These are phyloP conservation scores for Saitozyma podzolica DNA, from an alignment of 768 basidiomycete species.

Conservation along the genomic window DNA sequence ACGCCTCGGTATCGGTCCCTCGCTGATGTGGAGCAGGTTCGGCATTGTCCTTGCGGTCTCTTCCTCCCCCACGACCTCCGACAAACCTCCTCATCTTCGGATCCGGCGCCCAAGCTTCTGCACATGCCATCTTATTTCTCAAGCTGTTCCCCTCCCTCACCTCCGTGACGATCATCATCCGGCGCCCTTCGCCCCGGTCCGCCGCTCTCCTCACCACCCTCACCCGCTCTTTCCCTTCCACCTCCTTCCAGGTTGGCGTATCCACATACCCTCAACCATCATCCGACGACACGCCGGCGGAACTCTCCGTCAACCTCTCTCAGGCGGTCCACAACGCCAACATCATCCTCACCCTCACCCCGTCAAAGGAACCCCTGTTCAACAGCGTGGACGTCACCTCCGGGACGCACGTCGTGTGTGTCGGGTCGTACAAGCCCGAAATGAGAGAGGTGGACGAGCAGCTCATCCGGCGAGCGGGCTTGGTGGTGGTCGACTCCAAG, in stretches of 20 bases:
- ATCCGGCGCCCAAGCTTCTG: slow-evolving; percentile 43
- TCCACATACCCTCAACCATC: slow-evolving; percentile 1
- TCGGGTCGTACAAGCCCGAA: slow-evolving; percentile 75
- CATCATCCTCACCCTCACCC: slow-evolving; percentile 74
- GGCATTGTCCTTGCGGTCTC: slow-evolving; percentile 30
- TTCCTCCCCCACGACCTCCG: slow-evolving; percentile 17
- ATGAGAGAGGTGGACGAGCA: slow-evolving; percentile 74
- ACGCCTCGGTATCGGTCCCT: neutral
- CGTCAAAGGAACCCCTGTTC: slow-evolving; percentile 70
- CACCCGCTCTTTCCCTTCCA: slow-evolving; percentile 14
- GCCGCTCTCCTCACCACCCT: slow-evolving; percentile 16
- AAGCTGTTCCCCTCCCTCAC: slow-evolving; percentile 28
- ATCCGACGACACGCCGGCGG: slow-evolving; percentile 1
- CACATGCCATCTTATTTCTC: slow-evolving; percentile 45
- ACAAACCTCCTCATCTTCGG: slow-evolving; percentile 34
- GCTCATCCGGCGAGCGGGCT: slow-evolving; percentile 61
- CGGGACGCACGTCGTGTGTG: slow-evolving; percentile 70
- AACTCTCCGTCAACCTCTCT: slow-evolving; percentile 8
- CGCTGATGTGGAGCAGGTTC: slow-evolving; percentile 32
- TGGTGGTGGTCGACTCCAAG: slow-evolving; percentile 72
- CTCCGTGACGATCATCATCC: slow-evolving; percentile 46
- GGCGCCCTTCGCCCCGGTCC: slow-evolving; percentile 55
- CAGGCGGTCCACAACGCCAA: slow-evolving; percentile 58
- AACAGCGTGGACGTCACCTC: slow-evolving; percentile 64
- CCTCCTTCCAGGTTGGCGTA: slow-evolving; percentile 13